Evolutionary conservation across 2,329 filamentous ascomycete genomes (phyloP), one percentile per base, ranked within the genome.

Genomic region (Talaromyces piceae): DNA sequence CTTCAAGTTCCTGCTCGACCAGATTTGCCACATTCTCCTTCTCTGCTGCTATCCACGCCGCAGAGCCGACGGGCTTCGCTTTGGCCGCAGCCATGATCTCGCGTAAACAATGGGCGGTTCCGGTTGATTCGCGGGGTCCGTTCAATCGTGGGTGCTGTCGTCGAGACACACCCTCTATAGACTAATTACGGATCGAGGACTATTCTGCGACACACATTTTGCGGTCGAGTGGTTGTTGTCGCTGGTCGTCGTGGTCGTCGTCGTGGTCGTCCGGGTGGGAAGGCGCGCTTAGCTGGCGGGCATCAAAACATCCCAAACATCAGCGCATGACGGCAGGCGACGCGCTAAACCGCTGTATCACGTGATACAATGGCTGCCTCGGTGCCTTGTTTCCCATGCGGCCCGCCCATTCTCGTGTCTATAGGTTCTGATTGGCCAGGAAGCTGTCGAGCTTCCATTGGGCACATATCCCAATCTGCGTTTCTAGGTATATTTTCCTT

Each of bases 31-130:
- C 84, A 62, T 91, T 87, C 41, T 84, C 79, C 60, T 91, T 82
- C 75, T 98, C 93, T 58, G 88, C 84, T 27, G 83, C 75, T 58
- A 96, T 82, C 93, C 93, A 98, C 72, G 84, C 77, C 62, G 82
- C 75, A 54, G 89, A 93, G 67, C 90, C 91, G 59, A 95, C 83
- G 64, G 86, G 63, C 63, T 66, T 70, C 54, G 67, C 60, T 54
- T 66, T 60, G 48, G 63, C 57, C 49, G 67, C 55, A 47, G 67
- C 62, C 69, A 72, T 72, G 58, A 48, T 52, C 58, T n/a, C 27
- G 27, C 28, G 50, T 44, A 55, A 28, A 47, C 45, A 49, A 41
- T 26, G 31, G 22, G 43, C 39, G 23, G 18, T 43, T 4, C 16
- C 7, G 12, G 31, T 5, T 2, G 3, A 5, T 13, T 13, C n/a